Base-by-base conservation (phyloP, 2,329 filamentous ascomycete genomes). In the Scolecobasidium constrictum region DNA sequence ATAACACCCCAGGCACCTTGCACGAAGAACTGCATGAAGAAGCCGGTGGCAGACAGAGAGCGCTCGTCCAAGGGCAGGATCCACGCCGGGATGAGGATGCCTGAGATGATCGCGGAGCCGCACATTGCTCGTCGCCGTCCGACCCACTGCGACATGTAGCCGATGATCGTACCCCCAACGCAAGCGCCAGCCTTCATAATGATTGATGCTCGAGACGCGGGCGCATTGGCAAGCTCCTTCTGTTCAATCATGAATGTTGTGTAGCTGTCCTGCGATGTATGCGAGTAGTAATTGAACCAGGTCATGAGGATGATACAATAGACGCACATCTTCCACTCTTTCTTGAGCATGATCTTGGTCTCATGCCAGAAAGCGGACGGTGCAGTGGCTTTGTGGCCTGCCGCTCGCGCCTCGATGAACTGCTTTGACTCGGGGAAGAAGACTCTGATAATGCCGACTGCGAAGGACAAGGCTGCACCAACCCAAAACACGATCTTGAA, bases 401-500 rank as follows among this genome's bases (percentile, higher is more conserved):
- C 64, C 48, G 72, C 75, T 55, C 77, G 81, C 45, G 79, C 78
- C 48, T 83, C 81, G 38, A 80, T 66, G 65, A 88, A 88, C 51
- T 86, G 81, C 52, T 78, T 69, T 0, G 81, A 85, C 54, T 88
- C 83, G 4, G 81, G 82, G 64, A 88, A 84, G 46, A 67, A 64
- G 18, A 80, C 69, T 16, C 81, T 77, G 39, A 85, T 56, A 22
- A 85, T 53, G 16, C 83, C 83, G n/a, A 85, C 73, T 5, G 60
- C 73, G 47, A 84, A 79, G 22, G 79, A 83, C 35, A 83, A 60
- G 3, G 74, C 79, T 1, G 81, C 77, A 47, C 64, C 83, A 47
- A 81, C 74, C 79, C 80, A 87, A 57, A 84, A 86, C 35, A 86
- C 75, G 0, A 68, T 82, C 66, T 86, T 87, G 82, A 81, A 88